A percentile compares a stretch with the other conserved stretches of the same genome.
Conservation (phyloP, 2,329 filamentous ascomycete genomes). For the Macrophomina pseudophaseolina region DNA sequence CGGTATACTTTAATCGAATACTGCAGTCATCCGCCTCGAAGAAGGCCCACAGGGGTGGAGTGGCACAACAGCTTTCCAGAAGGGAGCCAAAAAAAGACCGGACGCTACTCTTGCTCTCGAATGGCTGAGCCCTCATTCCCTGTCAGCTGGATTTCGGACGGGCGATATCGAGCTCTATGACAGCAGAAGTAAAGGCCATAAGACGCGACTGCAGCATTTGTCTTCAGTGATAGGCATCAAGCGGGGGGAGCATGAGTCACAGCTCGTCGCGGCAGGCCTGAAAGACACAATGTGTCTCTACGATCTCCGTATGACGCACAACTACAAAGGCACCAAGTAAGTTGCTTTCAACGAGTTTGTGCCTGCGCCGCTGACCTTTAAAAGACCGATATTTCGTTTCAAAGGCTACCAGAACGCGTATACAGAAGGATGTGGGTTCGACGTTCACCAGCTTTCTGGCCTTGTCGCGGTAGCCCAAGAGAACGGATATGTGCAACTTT, state of each 20-base stretch:
- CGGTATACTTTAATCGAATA: no score
- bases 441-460: constrained; percentile 37
- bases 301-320: constrained; percentile 29
- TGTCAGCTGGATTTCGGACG: constrained; percentile 17
- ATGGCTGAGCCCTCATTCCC: constrained; percentile 13
- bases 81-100: neutral
- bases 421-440: constrained; percentile 35
- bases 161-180: constrained; percentile 23
- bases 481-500: constrained; percentile 33
- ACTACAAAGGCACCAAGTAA: constrained; percentile 30
- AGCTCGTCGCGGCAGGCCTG: constrained; percentile 28
- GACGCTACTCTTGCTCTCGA: constrained; percentile 15
- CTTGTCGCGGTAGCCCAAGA: constrained; percentile 42
- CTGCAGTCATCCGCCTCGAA: constrained; percentile 7
- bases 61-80: constrained; percentile 9
- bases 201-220: constrained; percentile 11
- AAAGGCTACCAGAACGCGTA: constrained; percentile 35
- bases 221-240: constrained; percentile 19
- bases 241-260: constrained; percentile 15
- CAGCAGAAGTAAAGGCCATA: constrained; percentile 5
- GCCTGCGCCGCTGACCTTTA: neutral
- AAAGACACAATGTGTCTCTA: constrained; percentile 28
- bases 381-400: constrained; percentile 38
- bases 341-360: constrained; percentile 22
- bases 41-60: constrained; percentile 2